These are phyloP conservation scores for Helotiales sp. DNA, from an alignment of 2,329 filamentous ascomycete species.

Conservation along the genomic window DNA sequence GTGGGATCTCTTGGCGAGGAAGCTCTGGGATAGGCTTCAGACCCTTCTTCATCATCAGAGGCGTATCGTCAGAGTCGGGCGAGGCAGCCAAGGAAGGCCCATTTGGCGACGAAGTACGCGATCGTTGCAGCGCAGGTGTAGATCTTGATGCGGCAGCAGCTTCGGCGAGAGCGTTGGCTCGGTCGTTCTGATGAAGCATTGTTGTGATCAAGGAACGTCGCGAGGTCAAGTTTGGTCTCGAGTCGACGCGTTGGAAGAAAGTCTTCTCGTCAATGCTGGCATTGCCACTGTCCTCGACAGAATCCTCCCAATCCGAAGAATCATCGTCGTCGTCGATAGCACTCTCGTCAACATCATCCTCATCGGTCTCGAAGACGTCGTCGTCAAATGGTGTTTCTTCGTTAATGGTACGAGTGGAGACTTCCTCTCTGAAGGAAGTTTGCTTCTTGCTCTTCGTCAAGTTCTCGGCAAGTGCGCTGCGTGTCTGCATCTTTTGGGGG, in stretches of 20 bases:
- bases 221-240: slow-evolving; percentile 79
- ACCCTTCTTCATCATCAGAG: slow-evolving; percentile 52
- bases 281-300: slow-evolving; percentile 77
- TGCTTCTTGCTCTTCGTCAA: slow-evolving; percentile 62
- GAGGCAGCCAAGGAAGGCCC: slow-evolving; percentile 61
- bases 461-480: slow-evolving; percentile 55
- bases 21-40: slow-evolving; percentile 43
- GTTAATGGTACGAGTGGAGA: slow-evolving; percentile 67
- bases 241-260: slow-evolving; percentile 89
- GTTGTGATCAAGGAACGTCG: slow-evolving; percentile 87
- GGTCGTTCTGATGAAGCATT: slow-evolving; percentile 80
- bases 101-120: slow-evolving; percentile 67
- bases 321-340: slow-evolving; percentile 74
- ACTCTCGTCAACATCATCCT: slow-evolving; percentile 75
- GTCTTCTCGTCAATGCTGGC: slow-evolving; percentile 79
- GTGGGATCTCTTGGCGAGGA: slow-evolving; percentile 53
- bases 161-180: slow-evolving; percentile 67
- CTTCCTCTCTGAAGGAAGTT: slow-evolving; percentile 77
- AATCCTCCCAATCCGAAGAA: slow-evolving; percentile 59
- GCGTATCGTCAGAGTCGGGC: slow-evolving; percentile 42
- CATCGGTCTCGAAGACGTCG: slow-evolving; percentile 60
- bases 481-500: slow-evolving; percentile 44
- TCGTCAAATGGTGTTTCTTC: slow-evolving; percentile 51
- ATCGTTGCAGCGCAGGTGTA: slow-evolving; percentile 53
- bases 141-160: slow-evolving; percentile 54